These are phyloP conservation scores for Pyrenopolyporus hunteri DNA, from an alignment of 495 filamentous ascomycete species.

Conservation along the genomic window DNA sequence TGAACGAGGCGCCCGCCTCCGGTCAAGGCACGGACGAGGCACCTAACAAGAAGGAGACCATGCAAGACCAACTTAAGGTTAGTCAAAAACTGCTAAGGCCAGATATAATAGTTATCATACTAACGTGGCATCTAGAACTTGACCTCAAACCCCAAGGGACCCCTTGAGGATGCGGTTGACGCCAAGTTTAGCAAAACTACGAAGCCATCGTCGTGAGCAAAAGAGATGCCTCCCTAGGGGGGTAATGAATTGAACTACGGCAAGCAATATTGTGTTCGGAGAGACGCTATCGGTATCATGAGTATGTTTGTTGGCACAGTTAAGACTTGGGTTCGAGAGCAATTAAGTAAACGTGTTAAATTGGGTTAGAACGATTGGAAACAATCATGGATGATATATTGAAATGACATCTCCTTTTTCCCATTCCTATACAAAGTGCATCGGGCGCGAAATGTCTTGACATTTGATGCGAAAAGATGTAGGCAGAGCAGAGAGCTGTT, in stretches of 20 bases:
- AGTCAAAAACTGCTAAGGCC: not conserved
- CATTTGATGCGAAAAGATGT: too few species aligned
- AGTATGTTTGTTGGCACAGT: too few species aligned
- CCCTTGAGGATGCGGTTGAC: conserved; percentile 70
- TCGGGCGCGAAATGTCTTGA: too few species aligned
- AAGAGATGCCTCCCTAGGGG: not conserved
- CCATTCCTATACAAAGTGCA: too few species aligned
- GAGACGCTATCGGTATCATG: too few species aligned
- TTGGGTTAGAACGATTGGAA: too few species aligned
- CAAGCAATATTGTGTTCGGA: not conserved
- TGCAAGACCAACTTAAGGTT: conserved; percentile 56
- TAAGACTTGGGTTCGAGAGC: too few species aligned
- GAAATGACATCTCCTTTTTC: too few species aligned
- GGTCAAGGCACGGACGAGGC: conserved; percentile 61
- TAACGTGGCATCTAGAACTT: conserved; percentile 46
- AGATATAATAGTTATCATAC: not conserved
- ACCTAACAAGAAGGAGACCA: conserved; percentile 56
- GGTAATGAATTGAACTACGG: not conserved
- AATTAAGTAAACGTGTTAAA: too few species aligned
- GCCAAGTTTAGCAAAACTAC: conserved; percentile 63
- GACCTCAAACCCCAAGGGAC: conserved; percentile 71
- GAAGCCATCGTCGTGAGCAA: conserved; percentile 13
- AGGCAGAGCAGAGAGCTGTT: too few species aligned
- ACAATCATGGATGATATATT: too few species aligned
- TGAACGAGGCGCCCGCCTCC: conserved; percentile 57